Conservation (phyloP, 2,329 filamentous ascomycete species). For the Trichophyton verrucosum region DNA sequence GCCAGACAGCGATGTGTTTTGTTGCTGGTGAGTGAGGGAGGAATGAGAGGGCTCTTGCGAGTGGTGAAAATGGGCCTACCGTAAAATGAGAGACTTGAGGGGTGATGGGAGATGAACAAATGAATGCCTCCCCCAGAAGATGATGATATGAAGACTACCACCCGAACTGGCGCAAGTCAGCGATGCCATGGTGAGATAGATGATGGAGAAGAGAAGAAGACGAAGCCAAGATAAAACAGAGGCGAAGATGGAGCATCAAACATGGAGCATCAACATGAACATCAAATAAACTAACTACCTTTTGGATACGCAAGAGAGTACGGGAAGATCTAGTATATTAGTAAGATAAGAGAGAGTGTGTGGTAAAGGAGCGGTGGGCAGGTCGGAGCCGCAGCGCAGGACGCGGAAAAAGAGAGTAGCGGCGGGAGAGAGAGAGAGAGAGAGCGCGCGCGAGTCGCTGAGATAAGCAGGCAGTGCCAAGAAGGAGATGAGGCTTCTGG, state of each 20-base stretch:
- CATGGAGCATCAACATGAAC: not conserved
- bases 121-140: constrained; percentile 76
- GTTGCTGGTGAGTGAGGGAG: not conserved
- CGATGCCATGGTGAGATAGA: not conserved
- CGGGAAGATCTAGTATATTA: not conserved
- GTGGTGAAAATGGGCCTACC: not conserved
- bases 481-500: not conserved
- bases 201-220: constrained; percentile 1
- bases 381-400: no score
- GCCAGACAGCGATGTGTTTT: not conserved
- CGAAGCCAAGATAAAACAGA: not conserved
- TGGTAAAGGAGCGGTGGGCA: not conserved
- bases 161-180: not conserved
- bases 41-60: not conserved
- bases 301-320: not conserved
- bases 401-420: no score
- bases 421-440: no score
- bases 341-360: not conserved
- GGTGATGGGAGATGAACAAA: constrained; percentile 79
- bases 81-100: not conserved
- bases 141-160: not conserved
- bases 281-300: not conserved
- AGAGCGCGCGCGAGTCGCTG: no score
- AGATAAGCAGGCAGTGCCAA: no score
- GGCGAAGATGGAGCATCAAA: not conserved